These are phyloP conservation scores for Coemansia pectinata DNA, from an alignment of 192 early-diverging fungal genomes.

Conservation along the genomic window DNA sequence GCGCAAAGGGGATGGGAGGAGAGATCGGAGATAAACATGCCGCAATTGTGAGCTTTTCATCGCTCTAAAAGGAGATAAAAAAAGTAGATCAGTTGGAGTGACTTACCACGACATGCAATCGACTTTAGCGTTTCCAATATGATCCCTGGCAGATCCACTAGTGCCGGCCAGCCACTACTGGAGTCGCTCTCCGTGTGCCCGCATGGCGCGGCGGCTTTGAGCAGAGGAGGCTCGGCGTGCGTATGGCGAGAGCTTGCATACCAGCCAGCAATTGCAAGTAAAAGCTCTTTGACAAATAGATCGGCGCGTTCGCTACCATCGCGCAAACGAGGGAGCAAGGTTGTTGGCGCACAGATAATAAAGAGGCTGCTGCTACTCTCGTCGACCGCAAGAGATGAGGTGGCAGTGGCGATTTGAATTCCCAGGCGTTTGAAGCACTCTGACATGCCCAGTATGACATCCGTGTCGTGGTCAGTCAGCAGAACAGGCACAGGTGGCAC, in stretches of 20 bases:
- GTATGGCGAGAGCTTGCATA: not conserved
- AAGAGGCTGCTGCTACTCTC: not conserved
- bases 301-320: not conserved
- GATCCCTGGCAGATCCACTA: conserved; percentile 21
- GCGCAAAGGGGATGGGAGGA: not conserved
- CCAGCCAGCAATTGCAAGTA: conserved; percentile 25
- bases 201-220: not conserved
- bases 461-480: conserved; percentile 22
- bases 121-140: conserved; percentile 38
- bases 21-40: not conserved
- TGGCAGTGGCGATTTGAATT: conserved; percentile 5
- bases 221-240: not conserved
- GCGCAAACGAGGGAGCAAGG: conserved; percentile 28
- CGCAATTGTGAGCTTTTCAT: not conserved
- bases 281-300: conserved; percentile 28
- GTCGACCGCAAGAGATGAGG: not conserved
- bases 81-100: not conserved
- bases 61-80: not conserved
- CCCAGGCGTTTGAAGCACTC: conserved; percentile 26
- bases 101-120: conserved; percentile 38
- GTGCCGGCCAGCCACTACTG: conserved; percentile 30
- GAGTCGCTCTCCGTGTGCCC: not conserved
- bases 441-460: not conserved
- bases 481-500: conserved; percentile 23
- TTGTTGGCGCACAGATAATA: conserved; percentile 33